phyloP scores from a whole-genome alignment of 495 filamentous ascomycete species.

The Glarea lozoyensis region DNA sequence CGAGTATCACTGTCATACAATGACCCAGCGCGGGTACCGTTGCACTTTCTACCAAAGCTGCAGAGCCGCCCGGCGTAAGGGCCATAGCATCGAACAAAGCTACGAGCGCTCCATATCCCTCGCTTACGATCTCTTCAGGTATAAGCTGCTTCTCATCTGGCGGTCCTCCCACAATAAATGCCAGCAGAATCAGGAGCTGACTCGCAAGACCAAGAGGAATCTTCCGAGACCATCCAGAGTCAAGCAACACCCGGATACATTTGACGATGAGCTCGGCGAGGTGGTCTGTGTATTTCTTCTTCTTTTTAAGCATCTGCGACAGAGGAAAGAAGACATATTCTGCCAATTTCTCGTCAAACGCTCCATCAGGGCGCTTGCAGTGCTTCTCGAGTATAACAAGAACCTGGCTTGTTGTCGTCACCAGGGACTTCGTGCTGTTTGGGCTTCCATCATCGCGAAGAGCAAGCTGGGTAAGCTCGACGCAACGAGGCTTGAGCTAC shows the following conservation, averaged over 20 bases:
- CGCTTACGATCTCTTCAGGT: slow-evolving; percentile 61
- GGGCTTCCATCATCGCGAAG: slow-evolving; percentile 49
- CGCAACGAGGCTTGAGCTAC: slow-evolving; percentile 70
- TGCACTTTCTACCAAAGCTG: slow-evolving; percentile 39
- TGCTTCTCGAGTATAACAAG: slow-evolving; percentile 38
- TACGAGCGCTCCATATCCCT: slow-evolving; percentile 34
- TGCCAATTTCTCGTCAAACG: slow-evolving; percentile 72
- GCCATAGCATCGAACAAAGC: slow-evolving; percentile 30
- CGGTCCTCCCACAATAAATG: slow-evolving; percentile 64
- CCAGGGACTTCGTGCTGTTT: slow-evolving; percentile 43
- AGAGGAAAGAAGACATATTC: slow-evolving; percentile 95
- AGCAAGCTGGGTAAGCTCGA: slow-evolving; percentile 65
- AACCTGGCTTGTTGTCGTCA: slow-evolving; percentile 43
- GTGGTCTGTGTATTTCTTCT: slow-evolving; percentile 59
- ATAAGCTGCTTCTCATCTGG: slow-evolving; percentile 31
- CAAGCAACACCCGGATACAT: slow-evolving; percentile 62
- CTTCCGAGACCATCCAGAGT: slow-evolving; percentile 64
- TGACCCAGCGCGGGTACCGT: slow-evolving; percentile 80
- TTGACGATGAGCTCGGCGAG: slow-evolving; percentile 67
- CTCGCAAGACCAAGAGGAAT: slow-evolving; percentile 62
- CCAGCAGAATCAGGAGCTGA: slow-evolving; percentile 78
- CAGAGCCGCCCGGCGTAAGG: slow-evolving; percentile 24
- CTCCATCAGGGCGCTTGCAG: slow-evolving; percentile 37
- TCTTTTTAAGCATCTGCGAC: slow-evolving; percentile 73
- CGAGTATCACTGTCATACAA: slow-evolving; percentile 69